phyloP scores from a whole-genome alignment of 2,329 filamentous ascomycete species.

The Madurella fahalii region DNA sequence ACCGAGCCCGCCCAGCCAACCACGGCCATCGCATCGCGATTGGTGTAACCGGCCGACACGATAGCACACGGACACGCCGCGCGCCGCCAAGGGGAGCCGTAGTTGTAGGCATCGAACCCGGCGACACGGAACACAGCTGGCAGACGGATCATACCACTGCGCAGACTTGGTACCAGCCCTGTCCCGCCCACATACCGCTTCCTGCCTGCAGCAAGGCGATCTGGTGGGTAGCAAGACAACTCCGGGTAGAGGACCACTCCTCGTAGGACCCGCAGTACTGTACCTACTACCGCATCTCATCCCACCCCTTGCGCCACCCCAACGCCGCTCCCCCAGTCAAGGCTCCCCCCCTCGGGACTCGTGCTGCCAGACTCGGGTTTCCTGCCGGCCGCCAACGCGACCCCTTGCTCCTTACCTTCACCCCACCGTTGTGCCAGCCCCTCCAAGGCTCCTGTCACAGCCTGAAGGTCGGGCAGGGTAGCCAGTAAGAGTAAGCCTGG shows the following conservation, averaged over 20 bases:
- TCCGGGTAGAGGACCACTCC: conserved; percentile 19
- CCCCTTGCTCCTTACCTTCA: conserved; percentile 12
- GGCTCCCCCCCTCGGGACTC: conserved; percentile 19
- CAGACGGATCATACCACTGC: conserved; percentile 11
- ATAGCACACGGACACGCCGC: conserved; percentile 22
- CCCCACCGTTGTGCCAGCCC: conserved; percentile 20
- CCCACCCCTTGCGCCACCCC: conserved; percentile 23
- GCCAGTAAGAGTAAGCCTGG: conserved; percentile 31
- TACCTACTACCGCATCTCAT: conserved; percentile 33
- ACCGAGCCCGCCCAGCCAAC: conserved; percentile 29
- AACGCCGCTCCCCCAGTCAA: conserved; percentile 8
- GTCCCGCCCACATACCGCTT: background rate
- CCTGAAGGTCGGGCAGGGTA: conserved; percentile 42
- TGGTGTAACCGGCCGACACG: conserved; percentile 29
- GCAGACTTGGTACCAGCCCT: background rate
- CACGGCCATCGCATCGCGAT: conserved; percentile 23
- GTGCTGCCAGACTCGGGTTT: conserved; percentile 19
- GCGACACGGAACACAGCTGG: conserved; percentile 18
- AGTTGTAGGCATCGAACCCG: conserved; percentile 18
- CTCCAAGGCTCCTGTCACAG: conserved; percentile 41
- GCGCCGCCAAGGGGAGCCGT: conserved; percentile 8
- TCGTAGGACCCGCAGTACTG: conserved; percentile 36
- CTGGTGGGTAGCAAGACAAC: conserved; percentile 24
- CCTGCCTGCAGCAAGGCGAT: conserved; percentile 27
- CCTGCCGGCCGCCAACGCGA: conserved; percentile 11